Evolutionary conservation across 306 rosid genomes (phyloP).

Genomic region (Begonia peltatifolia): DNA sequence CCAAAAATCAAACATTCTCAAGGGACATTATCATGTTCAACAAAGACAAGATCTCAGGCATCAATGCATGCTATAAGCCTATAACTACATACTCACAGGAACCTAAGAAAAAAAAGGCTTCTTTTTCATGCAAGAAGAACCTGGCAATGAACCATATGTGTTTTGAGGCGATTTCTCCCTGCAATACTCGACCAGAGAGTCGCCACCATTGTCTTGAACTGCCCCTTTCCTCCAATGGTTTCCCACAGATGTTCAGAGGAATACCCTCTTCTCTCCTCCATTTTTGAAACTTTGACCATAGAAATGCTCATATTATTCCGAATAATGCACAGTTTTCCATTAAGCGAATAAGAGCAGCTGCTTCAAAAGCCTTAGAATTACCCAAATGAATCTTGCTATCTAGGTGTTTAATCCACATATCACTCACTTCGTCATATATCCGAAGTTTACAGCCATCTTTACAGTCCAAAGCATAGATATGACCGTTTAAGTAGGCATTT

Average conservation of each 20-base stretch:
- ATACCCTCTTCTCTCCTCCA: conserved; percentile 47
- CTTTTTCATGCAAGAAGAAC: conserved; percentile 74
- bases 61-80: no score
- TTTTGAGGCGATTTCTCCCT: conserved; percentile 74
- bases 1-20: no score
- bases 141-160: conserved; percentile 96
- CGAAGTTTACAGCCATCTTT: conserved; percentile 87
- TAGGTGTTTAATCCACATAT: conserved; percentile 79
- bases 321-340: conserved; percentile 90
- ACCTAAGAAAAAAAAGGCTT: not conserved
- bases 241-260: conserved; percentile 70
- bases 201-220: conserved; percentile 57
- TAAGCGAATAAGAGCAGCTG: conserved; percentile 92
- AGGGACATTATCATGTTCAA: no score
- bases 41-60: no score
- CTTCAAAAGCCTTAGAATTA: conserved; percentile 72
- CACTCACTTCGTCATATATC: conserved; percentile 63
- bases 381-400: conserved; percentile 96
- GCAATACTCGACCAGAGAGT: conserved; percentile 86
- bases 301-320: conserved; percentile 99
- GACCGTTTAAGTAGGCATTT: conserved; percentile 70
- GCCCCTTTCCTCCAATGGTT: conserved; percentile 85
- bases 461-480: conserved; percentile 84
- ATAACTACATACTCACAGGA: no score
- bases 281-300: conserved; percentile 66